Evolutionary conservation across 176 grass and related monocot genomes (phyloP), one percentile per base, ranked within the genome.

Genomic region (Oryza glaberrima): DNA sequence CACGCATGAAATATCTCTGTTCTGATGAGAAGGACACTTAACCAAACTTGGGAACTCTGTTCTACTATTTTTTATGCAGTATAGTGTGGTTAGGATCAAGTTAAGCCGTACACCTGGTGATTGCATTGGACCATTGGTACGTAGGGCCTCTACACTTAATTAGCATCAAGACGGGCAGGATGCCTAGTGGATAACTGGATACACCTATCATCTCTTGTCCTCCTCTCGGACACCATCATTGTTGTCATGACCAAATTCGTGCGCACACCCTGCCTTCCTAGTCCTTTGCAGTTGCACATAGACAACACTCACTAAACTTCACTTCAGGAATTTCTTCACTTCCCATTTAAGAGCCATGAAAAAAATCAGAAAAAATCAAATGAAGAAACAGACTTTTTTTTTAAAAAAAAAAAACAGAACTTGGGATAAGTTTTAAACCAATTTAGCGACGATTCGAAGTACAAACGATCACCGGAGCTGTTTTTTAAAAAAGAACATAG

Each of bases 181-280:
- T 20, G 52, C 16, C 52, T 56, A 56, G 52, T 58, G 54, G 54
- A 58, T 20, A 20, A 19, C 52, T 58, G 54, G 7, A 20, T 58
- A n/a, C 54, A 20, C 54, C 17, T 15, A n/a, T 58, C 19, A 58
- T 58, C 54, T 32, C 20, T 2, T 58, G 54, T 58, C 54, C 54
- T 58, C 54, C 54, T 58, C 19, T 67, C 3, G 17, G 48, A 77
- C 75, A 85, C 28, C 47, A 81, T 71, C 49, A 70, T 85, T 44
- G 51, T 47, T 25, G 11, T 2, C 48, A 47, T 13, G 73, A 85
- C 83, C 44, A 7, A 10, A 12, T 32, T 38, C 22, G 43, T 45
- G 5, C 7, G 19, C 19, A 20, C 52, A 8, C 52, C 46, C 46
- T 48, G 11, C 2, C 54, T n/a, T 58, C 43, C 40, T 17, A 17